Conservation (phyloP, 1,284 basidiomycete species). For the Cutaneotrichosporon dermatis region DNA sequence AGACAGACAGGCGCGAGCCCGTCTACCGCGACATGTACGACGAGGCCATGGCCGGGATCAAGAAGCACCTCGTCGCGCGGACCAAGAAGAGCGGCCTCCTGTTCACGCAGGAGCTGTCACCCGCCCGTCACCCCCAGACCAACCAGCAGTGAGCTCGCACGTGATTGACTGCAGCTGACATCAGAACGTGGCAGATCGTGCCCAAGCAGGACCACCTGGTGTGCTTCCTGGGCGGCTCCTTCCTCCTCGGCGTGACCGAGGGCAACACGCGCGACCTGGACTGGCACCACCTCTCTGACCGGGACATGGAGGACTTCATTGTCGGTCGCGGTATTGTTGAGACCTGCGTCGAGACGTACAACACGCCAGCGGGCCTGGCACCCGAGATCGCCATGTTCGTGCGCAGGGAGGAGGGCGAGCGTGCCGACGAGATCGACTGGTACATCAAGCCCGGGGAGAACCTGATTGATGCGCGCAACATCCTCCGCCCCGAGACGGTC, state of each 20-base stretch:
- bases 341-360: conserved; percentile 83
- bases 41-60: conserved; percentile 74
- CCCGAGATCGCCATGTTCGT: conserved; percentile 79
- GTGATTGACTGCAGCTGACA: conserved; percentile 46
- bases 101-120: conserved; percentile 74
- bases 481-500: conserved; percentile 88
- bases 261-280: conserved; percentile 54
- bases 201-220: conserved; percentile 95
- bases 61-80: conserved; percentile 65
- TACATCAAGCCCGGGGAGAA: conserved; percentile 64
- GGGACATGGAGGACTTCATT: conserved; percentile 70
- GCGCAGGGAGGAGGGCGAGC: conserved; percentile 50
- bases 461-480: conserved; percentile 81
- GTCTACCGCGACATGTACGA: conserved; percentile 88
- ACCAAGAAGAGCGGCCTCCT: conserved; percentile 60
- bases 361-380: conserved; percentile 76
- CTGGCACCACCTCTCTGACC: conserved; percentile 51
- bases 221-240: conserved; percentile 87
- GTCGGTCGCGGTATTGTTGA: conserved; percentile 75
- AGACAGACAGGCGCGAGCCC: conserved; percentile 64
- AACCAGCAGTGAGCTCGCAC: conserved; percentile 32
- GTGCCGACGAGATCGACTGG: conserved; percentile 62
- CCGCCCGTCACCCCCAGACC: conserved; percentile 33
- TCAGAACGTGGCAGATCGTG: conserved; percentile 58
- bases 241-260: conserved; percentile 82